Evolutionary conservation across 1,284 basidiomycete species (phyloP).

Genomic region (Wallemia ichthyophaga): DNA sequence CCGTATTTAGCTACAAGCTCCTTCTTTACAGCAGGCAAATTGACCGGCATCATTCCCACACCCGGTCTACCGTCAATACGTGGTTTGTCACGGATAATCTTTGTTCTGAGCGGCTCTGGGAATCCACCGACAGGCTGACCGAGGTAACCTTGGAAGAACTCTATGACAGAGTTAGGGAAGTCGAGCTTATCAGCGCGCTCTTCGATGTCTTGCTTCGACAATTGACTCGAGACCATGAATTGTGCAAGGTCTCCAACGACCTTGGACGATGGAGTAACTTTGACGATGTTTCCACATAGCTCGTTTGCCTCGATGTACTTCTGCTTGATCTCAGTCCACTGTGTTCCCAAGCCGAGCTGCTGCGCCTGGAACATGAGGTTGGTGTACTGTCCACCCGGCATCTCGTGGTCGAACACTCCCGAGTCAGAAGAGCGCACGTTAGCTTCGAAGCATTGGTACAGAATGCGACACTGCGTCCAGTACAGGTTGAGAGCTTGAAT

Average conservation of each 20-base stretch:
- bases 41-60: conserved; percentile 49
- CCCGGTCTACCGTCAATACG: conserved; percentile 84
- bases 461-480: conserved; percentile 87
- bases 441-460: conserved; percentile 93
- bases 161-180: conserved; percentile 86
- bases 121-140: conserved; percentile 92
- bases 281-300: conserved; percentile 91
- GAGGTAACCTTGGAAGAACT: conserved; percentile 93
- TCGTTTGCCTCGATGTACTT: conserved; percentile 94
- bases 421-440: conserved; percentile 91
- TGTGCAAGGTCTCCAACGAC: conserved; percentile 97
- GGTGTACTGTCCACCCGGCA: conserved; percentile 96
- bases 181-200: conserved; percentile 66
- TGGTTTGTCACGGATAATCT: conserved; percentile 76
- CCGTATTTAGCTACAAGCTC: conserved; percentile 82
- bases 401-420: conserved; percentile 96
- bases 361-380: conserved; percentile 97
- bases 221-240: conserved; percentile 90
- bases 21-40: conserved; percentile 85
- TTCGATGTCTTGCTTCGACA: conserved; percentile 59
- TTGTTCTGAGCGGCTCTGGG: conserved; percentile 77
- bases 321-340: conserved; percentile 95
- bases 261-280: conserved; percentile 97
- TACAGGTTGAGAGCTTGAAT: conserved; percentile 93
- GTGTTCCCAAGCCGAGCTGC: conserved; percentile 83